Evolutionary conservation across 257 asterid species (phyloP).

Genomic region (Nicotiana tomentosiformis): DNA sequence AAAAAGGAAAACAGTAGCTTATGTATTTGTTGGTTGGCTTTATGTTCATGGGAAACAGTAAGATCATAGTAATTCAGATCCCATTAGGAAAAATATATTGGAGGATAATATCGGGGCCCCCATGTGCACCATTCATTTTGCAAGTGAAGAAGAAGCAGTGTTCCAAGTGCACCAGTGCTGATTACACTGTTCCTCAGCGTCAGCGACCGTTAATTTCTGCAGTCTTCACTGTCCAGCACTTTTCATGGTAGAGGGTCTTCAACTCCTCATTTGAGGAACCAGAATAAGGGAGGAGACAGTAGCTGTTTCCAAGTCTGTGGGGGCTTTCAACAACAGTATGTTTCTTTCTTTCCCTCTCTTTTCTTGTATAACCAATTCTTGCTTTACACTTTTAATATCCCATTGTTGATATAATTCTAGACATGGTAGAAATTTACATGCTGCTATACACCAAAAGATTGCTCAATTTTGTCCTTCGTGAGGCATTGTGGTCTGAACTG

Average conservation of each 20-base stretch:
- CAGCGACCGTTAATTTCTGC: neutral
- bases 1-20: too few species aligned
- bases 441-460: neutral
- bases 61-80: neutral
- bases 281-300: neutral
- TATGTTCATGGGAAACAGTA: neutral
- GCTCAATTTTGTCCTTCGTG: neutral
- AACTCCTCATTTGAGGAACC: neutral
- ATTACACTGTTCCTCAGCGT: neutral
- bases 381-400: neutral
- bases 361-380: neutral
- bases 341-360: neutral
- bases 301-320: neutral
- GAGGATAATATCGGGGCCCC: neutral
- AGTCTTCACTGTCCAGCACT: neutral
- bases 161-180: neutral
- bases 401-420: neutral
- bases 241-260: neutral
- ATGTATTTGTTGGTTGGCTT: neutral
- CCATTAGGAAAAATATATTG: neutral
- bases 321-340: neutral
- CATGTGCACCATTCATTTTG: neutral
- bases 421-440: neutral
- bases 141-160: neutral
- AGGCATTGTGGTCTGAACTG: neutral